These are phyloP conservation scores for Salix brachista DNA, from an alignment of 345 rosid species.

Conservation along the genomic window DNA sequence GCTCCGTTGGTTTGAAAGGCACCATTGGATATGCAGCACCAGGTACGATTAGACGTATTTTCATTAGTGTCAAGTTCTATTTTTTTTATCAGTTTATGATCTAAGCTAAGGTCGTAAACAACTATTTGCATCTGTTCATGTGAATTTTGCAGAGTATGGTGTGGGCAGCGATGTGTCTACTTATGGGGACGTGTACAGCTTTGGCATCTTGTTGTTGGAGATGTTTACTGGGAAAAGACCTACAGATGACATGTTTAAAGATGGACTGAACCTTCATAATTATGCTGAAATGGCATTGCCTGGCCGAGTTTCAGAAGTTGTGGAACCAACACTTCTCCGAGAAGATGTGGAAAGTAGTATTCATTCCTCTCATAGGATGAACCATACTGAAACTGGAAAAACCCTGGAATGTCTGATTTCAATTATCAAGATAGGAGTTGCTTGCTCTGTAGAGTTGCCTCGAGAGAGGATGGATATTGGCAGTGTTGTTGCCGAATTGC, in stretches of 20 bases:
- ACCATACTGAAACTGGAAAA: neutral
- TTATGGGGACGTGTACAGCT: neutral
- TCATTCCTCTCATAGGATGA: neutral
- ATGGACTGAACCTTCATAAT: conserved; percentile 6
- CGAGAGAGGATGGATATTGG: neutral
- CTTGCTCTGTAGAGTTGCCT: neutral
- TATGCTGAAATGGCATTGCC: conserved; percentile 3
- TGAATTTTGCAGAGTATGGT: conserved; percentile 8
- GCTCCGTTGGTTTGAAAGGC: too few species aligned
- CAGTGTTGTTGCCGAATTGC: neutral
- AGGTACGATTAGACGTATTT: too few species aligned
- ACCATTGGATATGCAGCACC: too few species aligned
- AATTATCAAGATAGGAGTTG: neutral
- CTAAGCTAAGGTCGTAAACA: too few species aligned
- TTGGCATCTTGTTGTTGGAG: neutral
- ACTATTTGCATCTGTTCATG: too few species aligned
- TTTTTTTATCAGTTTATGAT: too few species aligned
- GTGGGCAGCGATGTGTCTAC: conserved; percentile 3
- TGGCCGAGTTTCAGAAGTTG: neutral
- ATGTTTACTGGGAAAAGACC: neutral
- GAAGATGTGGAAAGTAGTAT: neutral
- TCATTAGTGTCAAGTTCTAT: too few species aligned
- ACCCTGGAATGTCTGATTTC: neutral
- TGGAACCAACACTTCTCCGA: neutral
- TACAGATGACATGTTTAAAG: neutral